Percentiles rank a stretch among this genome's conserved stretches.
Conservation (phyloP, 805 yeast species). For the Sugiyamaella floridensis region DNA sequence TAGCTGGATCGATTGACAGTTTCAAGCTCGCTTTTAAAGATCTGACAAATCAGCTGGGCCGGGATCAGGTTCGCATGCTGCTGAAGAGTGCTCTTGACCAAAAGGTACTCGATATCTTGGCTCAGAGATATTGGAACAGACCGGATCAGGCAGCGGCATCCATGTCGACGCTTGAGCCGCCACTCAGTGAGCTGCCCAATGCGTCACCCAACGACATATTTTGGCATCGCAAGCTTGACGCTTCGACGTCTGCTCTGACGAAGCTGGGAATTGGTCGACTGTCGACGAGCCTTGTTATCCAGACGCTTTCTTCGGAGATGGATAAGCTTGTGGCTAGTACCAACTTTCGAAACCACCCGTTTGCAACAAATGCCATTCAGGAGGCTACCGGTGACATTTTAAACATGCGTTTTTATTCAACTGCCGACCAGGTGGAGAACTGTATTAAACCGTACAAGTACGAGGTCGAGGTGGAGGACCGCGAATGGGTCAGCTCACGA, state of each 20-base stretch:
- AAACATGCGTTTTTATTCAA: constrained; percentile 71
- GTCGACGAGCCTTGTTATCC: constrained; percentile 75
- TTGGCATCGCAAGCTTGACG: constrained; percentile 84
- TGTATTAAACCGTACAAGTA: constrained; percentile 97
- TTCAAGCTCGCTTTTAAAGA: constrained; percentile 83
- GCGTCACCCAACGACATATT: constrained; percentile 61
- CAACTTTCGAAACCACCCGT: constrained; percentile 75
- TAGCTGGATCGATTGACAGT: constrained; percentile 85
- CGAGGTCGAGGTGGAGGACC: constrained; percentile 91
- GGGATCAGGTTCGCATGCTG: constrained; percentile 72
- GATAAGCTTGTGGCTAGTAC: constrained; percentile 67
- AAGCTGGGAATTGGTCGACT: constrained; percentile 91
- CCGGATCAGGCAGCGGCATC: constrained; percentile 28
- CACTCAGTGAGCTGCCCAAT: constrained; percentile 48
- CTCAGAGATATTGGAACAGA: constrained; percentile 88
- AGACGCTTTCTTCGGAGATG: constrained; percentile 71
- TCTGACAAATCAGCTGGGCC: constrained; percentile 70
- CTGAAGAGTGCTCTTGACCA: constrained; percentile 84
- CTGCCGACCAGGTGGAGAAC: constrained; percentile 98
- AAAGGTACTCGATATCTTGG: constrained; percentile 75
- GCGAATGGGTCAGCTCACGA: constrained; percentile 83
- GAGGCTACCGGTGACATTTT: constrained; percentile 82
- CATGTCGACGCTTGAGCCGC: constrained; percentile 34
- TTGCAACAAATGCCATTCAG: constrained; percentile 70
- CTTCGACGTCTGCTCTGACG: constrained; percentile 75